phyloP scores from a whole-genome alignment of 371 early-diverging fungal species.

The Circinella minor region DNA sequence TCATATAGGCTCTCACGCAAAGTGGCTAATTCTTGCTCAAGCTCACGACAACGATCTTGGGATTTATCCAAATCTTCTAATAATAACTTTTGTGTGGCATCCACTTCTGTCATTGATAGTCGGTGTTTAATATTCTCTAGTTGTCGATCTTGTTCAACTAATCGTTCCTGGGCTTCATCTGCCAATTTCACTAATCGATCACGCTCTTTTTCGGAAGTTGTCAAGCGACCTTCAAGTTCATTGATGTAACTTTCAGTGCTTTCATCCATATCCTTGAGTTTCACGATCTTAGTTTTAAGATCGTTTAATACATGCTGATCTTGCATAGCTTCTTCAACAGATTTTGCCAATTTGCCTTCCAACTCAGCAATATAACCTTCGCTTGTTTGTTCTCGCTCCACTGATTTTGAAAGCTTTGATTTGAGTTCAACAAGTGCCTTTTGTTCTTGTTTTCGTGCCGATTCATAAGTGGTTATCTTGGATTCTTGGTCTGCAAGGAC shows the following conservation, averaged over 20 bases:
- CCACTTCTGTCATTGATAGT: conserved; percentile 10
- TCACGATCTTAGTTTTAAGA: conserved; percentile 39
- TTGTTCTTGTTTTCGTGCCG: conserved; percentile 26
- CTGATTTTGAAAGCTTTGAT: conserved; percentile 22
- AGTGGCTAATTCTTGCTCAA: conserved; percentile 11
- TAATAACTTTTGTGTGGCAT: conserved; percentile 12
- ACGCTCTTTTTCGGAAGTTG: conserved; percentile 17
- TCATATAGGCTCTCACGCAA: conserved; percentile 12
- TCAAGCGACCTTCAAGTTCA: conserved; percentile 43
- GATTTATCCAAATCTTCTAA: conserved; percentile 23
- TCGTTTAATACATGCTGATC: conserved; percentile 41
- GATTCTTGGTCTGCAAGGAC: conserved; percentile 53
- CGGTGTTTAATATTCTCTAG: conserved; percentile 17
- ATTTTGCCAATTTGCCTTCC: conserved; percentile 43
- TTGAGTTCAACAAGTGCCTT: conserved; percentile 29
- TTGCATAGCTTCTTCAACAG: conserved; percentile 31
- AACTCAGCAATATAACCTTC: conserved; percentile 49
- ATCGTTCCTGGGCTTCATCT: conserved; percentile 19
- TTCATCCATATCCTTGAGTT: conserved; percentile 46
- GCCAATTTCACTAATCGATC: background rate
- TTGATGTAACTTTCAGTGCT: conserved; percentile 54
- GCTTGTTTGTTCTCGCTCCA: conserved; percentile 41
- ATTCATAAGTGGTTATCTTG: conserved; percentile 41
- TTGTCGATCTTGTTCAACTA: conserved; percentile 20
- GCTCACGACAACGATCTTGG: conserved; percentile 18